Evolutionary conservation across 768 basidiomycete genomes (phyloP).

Genomic region (Asterophora parasitica): DNA sequence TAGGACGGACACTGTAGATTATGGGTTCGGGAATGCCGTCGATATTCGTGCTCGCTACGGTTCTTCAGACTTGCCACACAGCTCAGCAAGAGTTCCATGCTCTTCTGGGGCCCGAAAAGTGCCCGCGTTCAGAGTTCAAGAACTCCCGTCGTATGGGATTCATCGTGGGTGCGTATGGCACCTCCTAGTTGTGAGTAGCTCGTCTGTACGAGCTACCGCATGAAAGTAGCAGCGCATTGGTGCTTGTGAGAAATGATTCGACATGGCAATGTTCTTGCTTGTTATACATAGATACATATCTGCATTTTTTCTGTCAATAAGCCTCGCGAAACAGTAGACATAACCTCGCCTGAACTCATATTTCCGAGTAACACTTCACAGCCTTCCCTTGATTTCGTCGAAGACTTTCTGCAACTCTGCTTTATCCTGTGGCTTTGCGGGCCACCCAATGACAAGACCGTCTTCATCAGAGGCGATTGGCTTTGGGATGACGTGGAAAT

Average conservation of each 20-base stretch:
- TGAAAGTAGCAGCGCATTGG: too few species aligned
- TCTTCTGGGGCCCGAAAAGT: constrained; percentile 22
- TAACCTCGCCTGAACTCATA: neutral
- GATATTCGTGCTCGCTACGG: constrained; percentile 28
- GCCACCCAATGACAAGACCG: constrained; percentile 85
- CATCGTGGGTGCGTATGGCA: constrained; percentile 14
- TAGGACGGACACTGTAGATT: too few species aligned
- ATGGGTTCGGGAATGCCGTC: too few species aligned
- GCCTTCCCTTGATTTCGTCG: constrained; percentile 55
- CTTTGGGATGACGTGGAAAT: constrained; percentile 95
- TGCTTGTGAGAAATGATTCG: too few species aligned
- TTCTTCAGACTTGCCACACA: constrained; percentile 23
- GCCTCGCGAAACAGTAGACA: neutral
- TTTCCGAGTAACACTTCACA: constrained; percentile 24
- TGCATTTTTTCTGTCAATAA: neutral
- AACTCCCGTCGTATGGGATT: constrained; percentile 9
- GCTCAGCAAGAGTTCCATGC: constrained; percentile 27
- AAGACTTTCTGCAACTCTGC: constrained; percentile 58
- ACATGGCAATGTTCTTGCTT: too few species aligned
- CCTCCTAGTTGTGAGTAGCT: too few species aligned
- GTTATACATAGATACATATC: neutral
- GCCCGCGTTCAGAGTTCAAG: constrained; percentile 11
- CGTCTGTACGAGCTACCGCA: too few species aligned
- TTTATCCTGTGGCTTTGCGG: constrained; percentile 49
- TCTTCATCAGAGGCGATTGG: constrained; percentile 55